Percentiles rank a stretch among this genome's conserved stretches.
These are phyloP conservation scores for Colletotrichum sidae DNA, from an alignment of 2,329 filamentous ascomycete genomes.

Conservation along the genomic window DNA sequence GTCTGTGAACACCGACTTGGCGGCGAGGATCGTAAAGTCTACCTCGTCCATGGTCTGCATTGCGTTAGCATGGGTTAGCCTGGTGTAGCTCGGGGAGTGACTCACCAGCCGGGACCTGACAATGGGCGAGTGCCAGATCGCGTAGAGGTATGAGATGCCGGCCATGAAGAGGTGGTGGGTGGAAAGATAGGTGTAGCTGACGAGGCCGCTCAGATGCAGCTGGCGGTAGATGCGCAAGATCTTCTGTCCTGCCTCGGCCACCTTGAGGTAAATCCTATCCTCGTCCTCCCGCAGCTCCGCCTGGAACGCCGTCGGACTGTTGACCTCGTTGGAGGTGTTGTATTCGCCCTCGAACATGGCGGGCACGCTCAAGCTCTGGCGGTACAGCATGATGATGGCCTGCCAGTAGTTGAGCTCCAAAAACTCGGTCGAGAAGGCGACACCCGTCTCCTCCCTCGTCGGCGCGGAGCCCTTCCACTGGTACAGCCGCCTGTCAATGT, in stretches of 20 bases:
- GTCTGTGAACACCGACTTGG: slow-evolving; percentile 91
- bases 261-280: slow-evolving; percentile 91
- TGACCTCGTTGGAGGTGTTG: slow-evolving; percentile 72
- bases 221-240: slow-evolving; percentile 92
- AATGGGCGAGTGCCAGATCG: slow-evolving; percentile 94
- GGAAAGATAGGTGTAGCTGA: slow-evolving; percentile 96
- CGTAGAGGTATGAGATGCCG: slow-evolving; percentile 94
- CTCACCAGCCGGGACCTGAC: slow-evolving; percentile 88
- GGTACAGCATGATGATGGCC: slow-evolving; percentile 93
- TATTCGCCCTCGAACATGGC: slow-evolving; percentile 85
- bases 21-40: slow-evolving; percentile 95
- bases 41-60: slow-evolving; percentile 87
- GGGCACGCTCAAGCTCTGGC: slow-evolving; percentile 89
- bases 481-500: slow-evolving; percentile 84
- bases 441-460: slow-evolving; percentile 81
- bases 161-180: slow-evolving; percentile 99
- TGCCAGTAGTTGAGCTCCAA: slow-evolving; percentile 98
- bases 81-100: slow-evolving; percentile 37
- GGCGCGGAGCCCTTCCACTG: slow-evolving; percentile 91
- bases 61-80: slow-evolving; percentile 41
- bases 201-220: slow-evolving; percentile 85
- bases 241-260: slow-evolving; percentile 93
- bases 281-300: slow-evolving; percentile 82
- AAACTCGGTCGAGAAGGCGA: slow-evolving; percentile 90
- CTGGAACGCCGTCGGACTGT: slow-evolving; percentile 71